A percentile compares a stretch with the other conserved stretches of the same genome.
These are phyloP conservation scores for Mycosphaerella sp. DNA, from an alignment of 2,329 filamentous ascomycete species.

Conservation along the genomic window DNA sequence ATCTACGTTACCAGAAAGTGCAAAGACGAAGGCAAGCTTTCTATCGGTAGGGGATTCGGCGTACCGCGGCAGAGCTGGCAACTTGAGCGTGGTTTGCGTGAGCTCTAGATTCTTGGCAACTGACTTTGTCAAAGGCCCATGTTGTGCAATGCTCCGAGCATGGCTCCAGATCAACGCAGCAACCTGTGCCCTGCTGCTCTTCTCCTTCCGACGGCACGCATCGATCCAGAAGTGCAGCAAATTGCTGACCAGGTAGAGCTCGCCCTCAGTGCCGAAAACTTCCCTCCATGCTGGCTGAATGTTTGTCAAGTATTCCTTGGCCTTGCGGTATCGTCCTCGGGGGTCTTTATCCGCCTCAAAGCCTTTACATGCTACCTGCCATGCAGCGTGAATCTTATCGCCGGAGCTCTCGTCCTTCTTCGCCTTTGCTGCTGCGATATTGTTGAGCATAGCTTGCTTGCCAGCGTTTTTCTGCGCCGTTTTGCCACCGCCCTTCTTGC, in stretches of 20 bases:
- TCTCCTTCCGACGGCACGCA: slow-evolving; percentile 33
- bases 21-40: slow-evolving; percentile 42
- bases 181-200: slow-evolving; percentile 36
- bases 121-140: slow-evolving; percentile 38
- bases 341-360: slow-evolving; percentile 44
- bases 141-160: slow-evolving; percentile 35
- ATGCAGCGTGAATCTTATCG: slow-evolving; percentile 40
- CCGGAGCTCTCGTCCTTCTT: slow-evolving; percentile 38
- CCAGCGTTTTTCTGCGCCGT: slow-evolving; percentile 32
- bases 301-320: slow-evolving; percentile 43
- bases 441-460: slow-evolving; percentile 42
- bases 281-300: slow-evolving; percentile 38
- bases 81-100: slow-evolving; percentile 36
- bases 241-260: slow-evolving; percentile 46
- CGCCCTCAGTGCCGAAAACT: slow-evolving; percentile 41
- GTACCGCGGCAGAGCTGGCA: slow-evolving; percentile 34
- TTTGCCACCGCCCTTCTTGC: slow-evolving; percentile 30
- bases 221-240: slow-evolving; percentile 46
- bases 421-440: slow-evolving; percentile 38
- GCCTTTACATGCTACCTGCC: slow-evolving; percentile 41
- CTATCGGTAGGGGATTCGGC: slow-evolving; percentile 19
- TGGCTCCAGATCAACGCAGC: slow-evolving; percentile 45
- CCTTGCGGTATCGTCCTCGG: slow-evolving; percentile 44
- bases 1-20: slow-evolving; percentile 28
- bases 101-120: slow-evolving; percentile 35